Evolutionary conservation across 1,284 basidiomycete species (phyloP).

Genomic region (Ganoderma leucocontextum): DNA sequence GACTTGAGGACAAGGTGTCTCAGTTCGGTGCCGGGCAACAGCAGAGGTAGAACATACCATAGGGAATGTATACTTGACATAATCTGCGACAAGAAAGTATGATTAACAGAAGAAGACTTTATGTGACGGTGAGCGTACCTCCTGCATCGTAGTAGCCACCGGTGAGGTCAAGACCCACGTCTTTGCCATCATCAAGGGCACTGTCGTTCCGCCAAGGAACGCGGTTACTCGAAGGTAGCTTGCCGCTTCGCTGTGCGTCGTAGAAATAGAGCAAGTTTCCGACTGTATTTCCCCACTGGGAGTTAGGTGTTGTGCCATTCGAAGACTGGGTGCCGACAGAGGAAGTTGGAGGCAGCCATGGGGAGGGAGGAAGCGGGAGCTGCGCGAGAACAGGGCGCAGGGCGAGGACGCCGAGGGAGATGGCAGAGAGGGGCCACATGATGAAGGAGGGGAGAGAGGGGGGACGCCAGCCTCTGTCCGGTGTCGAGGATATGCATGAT

Average conservation of each 20-base stretch:
- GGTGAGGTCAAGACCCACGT: conserved; percentile 77
- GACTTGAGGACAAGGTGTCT: conserved; percentile 51
- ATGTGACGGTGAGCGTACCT: conserved; percentile 50
- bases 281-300: conserved; percentile 83
- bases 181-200: conserved; percentile 77
- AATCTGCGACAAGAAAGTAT: conserved; percentile 58
- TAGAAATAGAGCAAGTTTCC: conserved; percentile 90
- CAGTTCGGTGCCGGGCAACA: not conserved
- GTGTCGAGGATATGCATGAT: not conserved
- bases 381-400: conserved; percentile 47
- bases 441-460: not conserved
- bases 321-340: conserved; percentile 64
- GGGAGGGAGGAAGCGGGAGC: conserved; percentile 65
- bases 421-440: conserved; percentile 4
- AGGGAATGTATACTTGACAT: conserved; percentile 88
- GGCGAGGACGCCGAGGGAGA: conserved; percentile 8
- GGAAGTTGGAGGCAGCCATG: conserved; percentile 70
- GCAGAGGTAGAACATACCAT: conserved; percentile 53
- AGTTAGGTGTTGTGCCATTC: conserved; percentile 57
- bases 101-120: not conserved
- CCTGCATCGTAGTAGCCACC: conserved; percentile 95
- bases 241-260: conserved; percentile 88
- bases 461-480: not conserved
- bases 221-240: conserved; percentile 72
- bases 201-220: conserved; percentile 90